A percentile compares a stretch with the other conserved stretches of the same genome.
phyloP scores from a whole-genome alignment of 306 rosid species.

The Benincasa hispida region DNA sequence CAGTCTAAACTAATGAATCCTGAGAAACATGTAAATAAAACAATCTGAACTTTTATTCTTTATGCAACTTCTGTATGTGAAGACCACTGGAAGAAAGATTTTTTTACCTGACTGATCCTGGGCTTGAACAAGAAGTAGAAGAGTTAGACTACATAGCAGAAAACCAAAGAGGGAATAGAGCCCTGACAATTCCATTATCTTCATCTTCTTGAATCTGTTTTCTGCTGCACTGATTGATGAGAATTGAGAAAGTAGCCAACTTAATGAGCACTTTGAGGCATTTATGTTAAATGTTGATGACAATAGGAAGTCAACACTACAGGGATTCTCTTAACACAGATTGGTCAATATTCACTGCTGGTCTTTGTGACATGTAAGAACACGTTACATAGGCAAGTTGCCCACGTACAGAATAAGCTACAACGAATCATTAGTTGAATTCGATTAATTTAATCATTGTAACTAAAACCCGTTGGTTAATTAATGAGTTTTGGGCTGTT shows the following conservation, averaged over 20 bases:
- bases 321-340: neutral
- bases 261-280: neutral
- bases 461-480: neutral
- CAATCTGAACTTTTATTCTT: neutral
- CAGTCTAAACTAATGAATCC: constrained; percentile 13
- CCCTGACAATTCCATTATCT: neutral
- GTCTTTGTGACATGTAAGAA: neutral
- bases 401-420: neutral
- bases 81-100: neutral
- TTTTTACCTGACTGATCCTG: constrained; percentile 2
- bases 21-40: neutral
- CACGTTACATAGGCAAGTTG: constrained; percentile 1
- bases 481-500: neutral
- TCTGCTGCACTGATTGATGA: neutral
- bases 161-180: neutral
- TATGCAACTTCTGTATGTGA: neutral
- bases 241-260: neutral
- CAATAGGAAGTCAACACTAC: neutral
- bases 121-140: constrained; percentile 5
- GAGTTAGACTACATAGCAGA: neutral
- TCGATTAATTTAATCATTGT: neutral
- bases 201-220: neutral
- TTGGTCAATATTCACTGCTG: neutral
- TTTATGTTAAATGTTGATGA: neutral
- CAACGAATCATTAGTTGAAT: neutral